Percentiles rank a stretch among this genome's conserved stretches.
Evolutionary conservation across 768 basidiomycete species (phyloP).

Genomic region (Suillus decipiens): DNA sequence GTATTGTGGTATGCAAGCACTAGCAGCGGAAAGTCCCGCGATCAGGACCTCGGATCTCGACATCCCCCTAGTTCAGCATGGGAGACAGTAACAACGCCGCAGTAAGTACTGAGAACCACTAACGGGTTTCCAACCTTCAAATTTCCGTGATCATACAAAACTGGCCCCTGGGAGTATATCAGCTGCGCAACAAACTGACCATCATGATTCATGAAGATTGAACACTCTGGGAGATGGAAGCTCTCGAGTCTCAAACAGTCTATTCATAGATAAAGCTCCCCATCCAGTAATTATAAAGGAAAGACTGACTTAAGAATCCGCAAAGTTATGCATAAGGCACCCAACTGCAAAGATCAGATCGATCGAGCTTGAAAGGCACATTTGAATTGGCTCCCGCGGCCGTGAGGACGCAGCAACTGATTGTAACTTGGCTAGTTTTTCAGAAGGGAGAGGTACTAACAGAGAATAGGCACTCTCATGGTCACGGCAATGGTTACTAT

Average conservation of each 20-base stretch:
- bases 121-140: slow-evolving; percentile 56
- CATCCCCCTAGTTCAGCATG: slow-evolving; percentile 40
- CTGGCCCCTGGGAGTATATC: slow-evolving; percentile 7
- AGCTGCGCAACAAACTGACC: slow-evolving; percentile 1
- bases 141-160: slow-evolving; percentile 81
- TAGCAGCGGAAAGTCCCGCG: neutral
- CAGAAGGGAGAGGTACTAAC: slow-evolving; percentile 4
- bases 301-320: slow-evolving; percentile 44
- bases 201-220: neutral
- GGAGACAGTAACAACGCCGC: slow-evolving; percentile 45
- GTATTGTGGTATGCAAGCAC: neutral
- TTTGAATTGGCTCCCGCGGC: slow-evolving; percentile 66
- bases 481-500: slow-evolving; percentile 56
- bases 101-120: slow-evolving; percentile 31
- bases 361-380: slow-evolving; percentile 65
- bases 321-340: slow-evolving; percentile 79
- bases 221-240: slow-evolving; percentile 72
- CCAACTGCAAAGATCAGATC: no score
- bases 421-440: slow-evolving; percentile 43
- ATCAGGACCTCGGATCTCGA: slow-evolving; percentile 31
- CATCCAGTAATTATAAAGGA: neutral
- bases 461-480: slow-evolving; percentile 40
- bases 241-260: slow-evolving; percentile 72
- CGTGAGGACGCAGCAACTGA: slow-evolving; percentile 60
- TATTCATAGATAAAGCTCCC: slow-evolving; percentile 47